Base-by-base conservation (phyloP, 176 grass and related monocot species). In the Avena insularis region DNA sequence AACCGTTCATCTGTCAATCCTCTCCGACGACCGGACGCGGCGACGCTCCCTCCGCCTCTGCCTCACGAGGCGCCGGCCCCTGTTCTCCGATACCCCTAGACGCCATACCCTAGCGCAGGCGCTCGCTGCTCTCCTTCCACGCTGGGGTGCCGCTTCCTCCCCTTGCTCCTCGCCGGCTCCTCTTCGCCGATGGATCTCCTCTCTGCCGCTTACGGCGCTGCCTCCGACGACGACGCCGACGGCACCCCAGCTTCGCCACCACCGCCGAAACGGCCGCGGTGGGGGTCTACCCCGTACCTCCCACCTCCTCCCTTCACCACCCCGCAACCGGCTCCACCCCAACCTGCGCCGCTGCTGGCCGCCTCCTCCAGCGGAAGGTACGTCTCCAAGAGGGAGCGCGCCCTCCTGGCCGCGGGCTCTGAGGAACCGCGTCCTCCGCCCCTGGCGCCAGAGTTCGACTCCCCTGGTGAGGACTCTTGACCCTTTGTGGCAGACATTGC, bases 351-450 rank as follows among this genome's bases (percentile, higher is more conserved):
- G 8, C 86, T 62, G 40, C 71, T 43, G 50, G 56, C 61, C 19
- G 31, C 49, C 5, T 12, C 48, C n/a, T 51, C 53, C 8, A 35
- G 65, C 50, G 83, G 93, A 12, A 88, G 91, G 82, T 98, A 98
- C 69, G 48, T 98, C 36, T 95, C 95, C 19, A 98, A 98, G 88
- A 95, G 95, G 86, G 93, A 90, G 81, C 85, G 88, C 2, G 80
- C 86, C 48, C 79, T 92, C 59, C 78, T 49, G 60, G 74, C 25
- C 7, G 74, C 21, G 72, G 72, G 46, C 23, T 71, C 62, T 4
- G 7, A 55, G 1, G 81, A 31, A 38, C 15, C 43, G 17, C 43
- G 45, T 71, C n/a, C 88, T 61, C 40, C 11, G 31, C 62, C 10
- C 15, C 5, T 2, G 3, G 56, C 61, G 7, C 3, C 40, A 8